These are phyloP conservation scores for Macadamia integrifolia DNA, from an alignment of 164 flowering plant genomes.

Conservation along the genomic window DNA sequence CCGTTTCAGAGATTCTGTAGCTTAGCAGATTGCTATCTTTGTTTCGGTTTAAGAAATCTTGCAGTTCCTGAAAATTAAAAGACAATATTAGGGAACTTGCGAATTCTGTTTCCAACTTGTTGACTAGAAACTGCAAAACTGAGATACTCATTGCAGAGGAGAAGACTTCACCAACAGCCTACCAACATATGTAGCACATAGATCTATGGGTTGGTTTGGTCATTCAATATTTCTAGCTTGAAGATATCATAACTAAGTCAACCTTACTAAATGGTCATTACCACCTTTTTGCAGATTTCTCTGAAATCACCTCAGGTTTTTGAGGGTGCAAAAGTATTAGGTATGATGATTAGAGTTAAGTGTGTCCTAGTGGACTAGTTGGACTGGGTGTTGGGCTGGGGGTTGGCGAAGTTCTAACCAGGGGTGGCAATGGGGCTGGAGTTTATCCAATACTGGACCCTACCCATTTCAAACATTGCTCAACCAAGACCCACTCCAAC, in stretches of 20 bases:
- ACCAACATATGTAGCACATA: neutral
- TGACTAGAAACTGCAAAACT: neutral
- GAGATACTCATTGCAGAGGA: neutral
- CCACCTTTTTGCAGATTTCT: neutral
- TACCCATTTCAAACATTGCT: too few species aligned
- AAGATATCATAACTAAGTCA: neutral
- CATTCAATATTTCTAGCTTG: neutral
- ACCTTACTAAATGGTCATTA: neutral
- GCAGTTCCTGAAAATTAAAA: constrained; percentile 58
- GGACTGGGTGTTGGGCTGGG: too few species aligned
- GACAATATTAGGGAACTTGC: neutral
- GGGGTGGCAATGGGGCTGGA: too few species aligned
- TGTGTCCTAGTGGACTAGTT: too few species aligned
- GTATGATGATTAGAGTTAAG: neutral
- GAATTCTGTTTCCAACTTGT: neutral
- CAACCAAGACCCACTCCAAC: too few species aligned
- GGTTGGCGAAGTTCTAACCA: too few species aligned
- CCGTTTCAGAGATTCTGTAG: constrained; percentile 36
- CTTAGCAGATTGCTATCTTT: constrained; percentile 44
- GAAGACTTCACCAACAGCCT: neutral
- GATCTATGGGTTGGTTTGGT: neutral
- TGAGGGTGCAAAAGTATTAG: neutral
- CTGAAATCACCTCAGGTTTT: too few species aligned
- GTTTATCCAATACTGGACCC: too few species aligned
- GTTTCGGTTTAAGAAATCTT: constrained; percentile 55